Evolutionary conservation across 495 filamentous ascomycete species (phyloP).

Genomic region (Astrocystis sublimbata): DNA sequence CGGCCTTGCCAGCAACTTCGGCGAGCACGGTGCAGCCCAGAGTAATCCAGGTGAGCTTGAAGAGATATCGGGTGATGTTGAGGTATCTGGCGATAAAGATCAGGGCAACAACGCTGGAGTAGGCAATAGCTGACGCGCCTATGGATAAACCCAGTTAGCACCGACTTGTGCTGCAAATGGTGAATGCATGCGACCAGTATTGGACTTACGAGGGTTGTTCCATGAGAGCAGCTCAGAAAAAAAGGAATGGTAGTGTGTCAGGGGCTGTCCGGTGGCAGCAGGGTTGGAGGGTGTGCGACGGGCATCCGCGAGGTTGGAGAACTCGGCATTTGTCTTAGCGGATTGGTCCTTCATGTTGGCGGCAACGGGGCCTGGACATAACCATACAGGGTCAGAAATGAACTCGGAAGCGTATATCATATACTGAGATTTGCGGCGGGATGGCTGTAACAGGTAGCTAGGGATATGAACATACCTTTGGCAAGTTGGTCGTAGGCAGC

Average conservation of each 20-base stretch:
- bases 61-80: constrained; percentile 80
- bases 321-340: constrained; percentile 69
- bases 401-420: neutral
- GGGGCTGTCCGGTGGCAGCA: constrained; percentile 78
- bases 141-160: constrained; percentile 30
- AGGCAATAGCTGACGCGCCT: constrained; percentile 85
- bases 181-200: constrained; percentile 18
- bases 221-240: constrained; percentile 82
- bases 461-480: constrained; percentile 35
- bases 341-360: constrained; percentile 74
- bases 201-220: constrained; percentile 53
- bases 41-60: constrained; percentile 77
- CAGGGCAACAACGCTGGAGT: constrained; percentile 66
- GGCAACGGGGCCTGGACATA: constrained; percentile 66
- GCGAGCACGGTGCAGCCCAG: constrained; percentile 67
- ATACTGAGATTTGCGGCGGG: neutral
- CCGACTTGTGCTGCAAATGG: constrained; percentile 41
- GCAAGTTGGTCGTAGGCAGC: constrained; percentile 43
- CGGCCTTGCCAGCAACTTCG: constrained; percentile 73
- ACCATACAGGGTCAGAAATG: constrained; percentile 28
- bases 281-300: constrained; percentile 66
- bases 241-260: constrained; percentile 96
- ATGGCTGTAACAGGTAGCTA: neutral
- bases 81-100: constrained; percentile 92
- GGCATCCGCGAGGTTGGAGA: constrained; percentile 71